Percentiles rank a stretch among this genome's conserved stretches.
Conservation (phyloP, 495 filamentous ascomycete species). For the Aspergillus heteromorphus region DNA sequence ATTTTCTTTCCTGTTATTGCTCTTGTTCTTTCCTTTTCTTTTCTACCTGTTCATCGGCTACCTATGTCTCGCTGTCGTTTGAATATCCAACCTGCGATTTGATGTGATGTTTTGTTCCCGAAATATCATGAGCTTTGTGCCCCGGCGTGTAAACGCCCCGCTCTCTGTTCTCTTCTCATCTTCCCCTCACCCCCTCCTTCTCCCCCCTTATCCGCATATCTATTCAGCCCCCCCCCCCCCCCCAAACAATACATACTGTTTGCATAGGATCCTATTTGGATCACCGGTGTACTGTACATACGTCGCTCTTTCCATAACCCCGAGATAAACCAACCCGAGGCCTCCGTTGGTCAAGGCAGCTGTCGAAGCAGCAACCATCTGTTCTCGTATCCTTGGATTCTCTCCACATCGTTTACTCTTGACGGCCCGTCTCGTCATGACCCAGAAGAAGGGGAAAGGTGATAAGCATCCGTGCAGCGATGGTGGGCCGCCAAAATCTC, state of each 20-base stretch:
- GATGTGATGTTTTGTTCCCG: neutral
- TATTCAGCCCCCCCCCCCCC: no score
- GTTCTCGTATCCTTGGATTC: neutral
- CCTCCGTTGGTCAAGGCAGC: neutral
- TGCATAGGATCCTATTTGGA: no score
- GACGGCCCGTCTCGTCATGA: slow-evolving; percentile 1
- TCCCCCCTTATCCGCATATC: no score
- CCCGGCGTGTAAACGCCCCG: neutral
- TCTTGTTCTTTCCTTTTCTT: neutral
- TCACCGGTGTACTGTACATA: neutral
- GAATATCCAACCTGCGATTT: neutral
- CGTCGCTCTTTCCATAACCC: neutral
- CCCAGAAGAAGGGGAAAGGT: slow-evolving; percentile 37
- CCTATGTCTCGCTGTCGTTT: neutral
- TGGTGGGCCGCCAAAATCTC: slow-evolving; percentile 27
- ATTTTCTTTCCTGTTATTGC: no score
- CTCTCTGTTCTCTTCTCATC: neutral
- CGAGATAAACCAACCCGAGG: neutral
- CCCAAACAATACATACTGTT: no score
- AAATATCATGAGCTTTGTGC: neutral
- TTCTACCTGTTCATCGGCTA: neutral
- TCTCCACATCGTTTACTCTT: neutral
- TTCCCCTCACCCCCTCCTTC: neutral
- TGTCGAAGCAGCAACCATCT: neutral
- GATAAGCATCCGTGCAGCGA: slow-evolving; percentile 37